Percentiles rank a stretch among this genome's conserved stretches.
phyloP scores from a whole-genome alignment of 2,329 filamentous ascomycete genomes.

The Pseudocercospora ulei region DNA sequence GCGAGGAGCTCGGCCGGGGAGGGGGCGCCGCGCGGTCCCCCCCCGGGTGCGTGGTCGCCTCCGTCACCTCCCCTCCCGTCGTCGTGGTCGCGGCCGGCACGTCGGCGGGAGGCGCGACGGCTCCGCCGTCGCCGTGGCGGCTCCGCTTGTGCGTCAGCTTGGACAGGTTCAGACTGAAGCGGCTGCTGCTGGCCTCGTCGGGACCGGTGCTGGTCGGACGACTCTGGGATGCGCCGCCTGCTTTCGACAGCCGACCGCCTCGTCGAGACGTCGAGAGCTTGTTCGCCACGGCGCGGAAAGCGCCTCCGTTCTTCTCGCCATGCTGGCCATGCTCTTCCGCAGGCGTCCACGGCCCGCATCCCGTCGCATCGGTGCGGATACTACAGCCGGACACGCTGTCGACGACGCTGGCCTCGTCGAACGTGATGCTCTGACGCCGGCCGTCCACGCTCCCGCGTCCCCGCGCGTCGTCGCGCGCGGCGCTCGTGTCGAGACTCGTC shows the following conservation, averaged over 20 bases:
- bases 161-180: constrained; percentile 38
- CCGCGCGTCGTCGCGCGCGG: constrained; percentile 19
- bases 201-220: constrained; percentile 36
- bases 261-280: constrained; percentile 28
- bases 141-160: constrained; percentile 36
- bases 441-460: constrained; percentile 36
- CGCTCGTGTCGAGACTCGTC: constrained; percentile 29
- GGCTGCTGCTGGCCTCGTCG: constrained; percentile 22
- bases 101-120: constrained; percentile 4
- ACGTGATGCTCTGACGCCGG: constrained; percentile 35
- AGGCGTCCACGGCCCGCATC: constrained; percentile 37
- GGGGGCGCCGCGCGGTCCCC: constrained; percentile 9
- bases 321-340: constrained; percentile 34
- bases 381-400: constrained; percentile 27
- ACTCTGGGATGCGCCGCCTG: constrained; percentile 32
- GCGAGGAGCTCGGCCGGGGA: constrained; percentile 2
- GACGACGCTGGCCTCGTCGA: constrained; percentile 34
- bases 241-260: constrained; percentile 22
- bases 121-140: constrained; percentile 14
- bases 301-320: constrained; percentile 13
- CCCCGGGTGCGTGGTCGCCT: constrained; percentile 5
- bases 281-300: constrained; percentile 29
- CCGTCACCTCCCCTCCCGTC: background rate
- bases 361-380: constrained; percentile 22
- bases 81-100: constrained; percentile 6